These are phyloP conservation scores for Diphasiastrum complanatum DNA, from an alignment of 83 land plant species.

Conservation along the genomic window DNA sequence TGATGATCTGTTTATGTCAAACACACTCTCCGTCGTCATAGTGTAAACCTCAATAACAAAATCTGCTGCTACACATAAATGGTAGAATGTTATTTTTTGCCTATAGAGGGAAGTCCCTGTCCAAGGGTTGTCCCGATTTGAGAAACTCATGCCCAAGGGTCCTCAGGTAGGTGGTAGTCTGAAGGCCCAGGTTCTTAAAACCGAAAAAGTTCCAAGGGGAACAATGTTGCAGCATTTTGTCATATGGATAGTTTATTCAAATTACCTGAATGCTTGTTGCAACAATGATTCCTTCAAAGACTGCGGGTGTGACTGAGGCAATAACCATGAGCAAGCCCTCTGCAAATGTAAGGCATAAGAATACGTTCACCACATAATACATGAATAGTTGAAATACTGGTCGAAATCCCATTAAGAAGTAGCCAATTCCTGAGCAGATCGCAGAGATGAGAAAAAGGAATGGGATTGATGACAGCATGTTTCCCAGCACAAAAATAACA, in stretches of 20 bases:
- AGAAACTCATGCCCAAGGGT: too few relatives aligned
- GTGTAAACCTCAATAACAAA: too few relatives aligned
- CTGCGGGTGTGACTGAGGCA: not conserved
- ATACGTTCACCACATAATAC: constrained; percentile 10
- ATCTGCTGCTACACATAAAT: not conserved
- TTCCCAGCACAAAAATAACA: constrained; percentile 10
- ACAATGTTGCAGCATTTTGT: not conserved
- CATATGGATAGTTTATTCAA: not conserved
- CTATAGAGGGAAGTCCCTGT: not conserved
- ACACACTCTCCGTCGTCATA: not conserved
- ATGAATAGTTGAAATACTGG: constrained; percentile 4
- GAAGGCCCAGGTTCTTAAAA: not conserved
- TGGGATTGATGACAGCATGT: constrained; percentile 15
- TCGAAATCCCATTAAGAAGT: constrained; percentile 15
- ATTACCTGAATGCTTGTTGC: constrained; percentile 9
- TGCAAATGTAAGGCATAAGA: not conserved
- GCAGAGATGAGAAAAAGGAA: constrained; percentile 5
- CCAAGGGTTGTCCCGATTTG: too few relatives aligned
- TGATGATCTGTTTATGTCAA: constrained; percentile 13
- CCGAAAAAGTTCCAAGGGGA: not conserved
- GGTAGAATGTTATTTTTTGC: not conserved
- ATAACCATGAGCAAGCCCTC: constrained; percentile 14
- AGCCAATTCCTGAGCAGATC: constrained; percentile 5
- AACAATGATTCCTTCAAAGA: not conserved
- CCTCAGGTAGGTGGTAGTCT: not conserved